Conservation (phyloP, 345 rosid species). For the Anastatica hierochuntica region DNA sequence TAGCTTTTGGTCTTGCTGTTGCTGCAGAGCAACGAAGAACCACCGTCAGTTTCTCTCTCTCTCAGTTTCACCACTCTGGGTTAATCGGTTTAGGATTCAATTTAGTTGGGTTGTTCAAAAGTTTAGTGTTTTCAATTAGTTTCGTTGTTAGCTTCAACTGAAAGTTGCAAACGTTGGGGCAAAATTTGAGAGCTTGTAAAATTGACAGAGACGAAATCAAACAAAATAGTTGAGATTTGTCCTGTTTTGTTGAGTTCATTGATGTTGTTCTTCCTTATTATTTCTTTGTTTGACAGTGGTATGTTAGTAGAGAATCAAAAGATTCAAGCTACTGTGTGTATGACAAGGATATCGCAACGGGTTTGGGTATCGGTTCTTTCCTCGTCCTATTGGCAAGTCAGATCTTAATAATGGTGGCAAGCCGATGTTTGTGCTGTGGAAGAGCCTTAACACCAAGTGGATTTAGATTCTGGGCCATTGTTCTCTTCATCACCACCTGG, state of each 20-base stretch:
- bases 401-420: constrained; percentile 47
- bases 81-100: background rate
- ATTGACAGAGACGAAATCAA: background rate
- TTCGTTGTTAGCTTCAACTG: background rate
- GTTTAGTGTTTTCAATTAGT: background rate
- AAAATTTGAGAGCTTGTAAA: too few relatives aligned
- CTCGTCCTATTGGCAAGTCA: constrained; percentile 61
- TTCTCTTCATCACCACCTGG: constrained; percentile 78
- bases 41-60: constrained; percentile 42
- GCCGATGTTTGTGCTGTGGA: constrained; percentile 81
- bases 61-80: background rate
- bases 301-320: constrained; percentile 3
- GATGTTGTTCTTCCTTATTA: background rate
- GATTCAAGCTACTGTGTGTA: constrained; percentile 46
- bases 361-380: constrained; percentile 64
- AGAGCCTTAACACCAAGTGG: constrained; percentile 67
- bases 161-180: constrained; percentile 13
- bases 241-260: too few relatives aligned
- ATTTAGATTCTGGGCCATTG: constrained; percentile 62
- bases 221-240: background rate
- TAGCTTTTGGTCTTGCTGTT: constrained; percentile 90
- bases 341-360: constrained; percentile 72
- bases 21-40: constrained; percentile 93
- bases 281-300: constrained; percentile 32
- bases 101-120: background rate